These are phyloP conservation scores for Prunus persica DNA, from an alignment of 306 rosid genomes.

Conservation along the genomic window DNA sequence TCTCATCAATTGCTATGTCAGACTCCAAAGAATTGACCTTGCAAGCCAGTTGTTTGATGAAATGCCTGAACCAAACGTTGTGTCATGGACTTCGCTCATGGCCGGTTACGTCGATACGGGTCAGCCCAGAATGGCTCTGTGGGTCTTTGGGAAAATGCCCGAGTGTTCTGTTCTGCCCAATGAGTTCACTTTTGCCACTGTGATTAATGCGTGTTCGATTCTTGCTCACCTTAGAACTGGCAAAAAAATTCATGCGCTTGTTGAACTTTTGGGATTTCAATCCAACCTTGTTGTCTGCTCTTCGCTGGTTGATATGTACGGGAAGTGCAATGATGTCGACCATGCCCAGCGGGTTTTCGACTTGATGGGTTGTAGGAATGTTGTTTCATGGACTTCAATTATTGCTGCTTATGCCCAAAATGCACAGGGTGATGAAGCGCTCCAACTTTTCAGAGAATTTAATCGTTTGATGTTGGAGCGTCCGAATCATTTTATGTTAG, in stretches of 20 bases:
- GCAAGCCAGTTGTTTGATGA: slow-evolving; percentile 64
- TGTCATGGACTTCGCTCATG: slow-evolving; percentile 80
- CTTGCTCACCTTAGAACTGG: slow-evolving; percentile 52
- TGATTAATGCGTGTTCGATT: slow-evolving; percentile 63
- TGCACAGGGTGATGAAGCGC: slow-evolving; percentile 55
- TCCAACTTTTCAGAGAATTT: slow-evolving; percentile 53
- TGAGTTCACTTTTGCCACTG: slow-evolving; percentile 66
- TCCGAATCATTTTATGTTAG: slow-evolving; percentile 76
- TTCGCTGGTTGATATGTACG: slow-evolving; percentile 77
- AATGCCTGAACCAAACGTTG: slow-evolving; percentile 61
- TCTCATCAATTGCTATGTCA: slow-evolving; percentile 53
- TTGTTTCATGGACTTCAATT: slow-evolving; percentile 89
- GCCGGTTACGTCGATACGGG: slow-evolving; percentile 46
- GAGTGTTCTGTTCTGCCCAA: slow-evolving; percentile 49
- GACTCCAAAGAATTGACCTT: slow-evolving; percentile 33
- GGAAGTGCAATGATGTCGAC: slow-evolving; percentile 63
- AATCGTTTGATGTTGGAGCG: slow-evolving; percentile 24
- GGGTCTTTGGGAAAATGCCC: slow-evolving; percentile 45
- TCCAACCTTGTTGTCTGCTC: slow-evolving; percentile 57
- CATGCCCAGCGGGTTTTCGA: slow-evolving; percentile 57
- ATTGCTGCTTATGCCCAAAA: slow-evolving; percentile 73
- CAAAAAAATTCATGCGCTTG: slow-evolving; percentile 46
- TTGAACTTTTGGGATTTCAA: slow-evolving; percentile 48
- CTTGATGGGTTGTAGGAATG: slow-evolving; percentile 52
- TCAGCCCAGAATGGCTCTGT: slow-evolving; percentile 43